phyloP scores from a whole-genome alignment of 2,329 filamentous ascomycete species.

The Exophiala mesophila region DNA sequence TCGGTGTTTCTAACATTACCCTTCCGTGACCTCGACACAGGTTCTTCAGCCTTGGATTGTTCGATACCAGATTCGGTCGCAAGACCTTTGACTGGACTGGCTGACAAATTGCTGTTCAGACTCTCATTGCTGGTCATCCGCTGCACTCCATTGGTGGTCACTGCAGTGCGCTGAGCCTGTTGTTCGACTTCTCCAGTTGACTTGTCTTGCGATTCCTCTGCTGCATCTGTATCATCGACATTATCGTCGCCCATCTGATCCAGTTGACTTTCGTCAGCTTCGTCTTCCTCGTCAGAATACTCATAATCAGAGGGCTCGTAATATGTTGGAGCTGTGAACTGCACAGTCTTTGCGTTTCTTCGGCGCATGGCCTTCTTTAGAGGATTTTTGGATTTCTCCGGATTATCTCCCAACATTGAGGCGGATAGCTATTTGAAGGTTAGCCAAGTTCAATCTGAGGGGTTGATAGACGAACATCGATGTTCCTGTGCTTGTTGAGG shows the following conservation, averaged over 20 bases:
- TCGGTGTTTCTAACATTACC: conserved; percentile 87
- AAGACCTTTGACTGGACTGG: conserved; percentile 25
- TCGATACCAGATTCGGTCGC: conserved; percentile 33
- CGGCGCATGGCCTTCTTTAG: conserved; percentile 78
- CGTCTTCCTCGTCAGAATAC: conserved; percentile 75
- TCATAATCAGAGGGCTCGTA: conserved; percentile 84
- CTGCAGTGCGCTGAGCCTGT: conserved; percentile 37
- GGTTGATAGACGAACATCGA: conserved; percentile 64
- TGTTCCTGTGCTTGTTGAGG: conserved; percentile 95
- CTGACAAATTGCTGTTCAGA: conserved; percentile 23
- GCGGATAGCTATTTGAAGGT: conserved; percentile 53
- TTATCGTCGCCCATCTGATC: conserved; percentile 14
- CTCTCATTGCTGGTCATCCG: conserved; percentile 22
- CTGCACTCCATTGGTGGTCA: conserved; percentile 26
- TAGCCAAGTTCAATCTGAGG: conserved; percentile 14
- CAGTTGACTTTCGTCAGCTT: conserved; percentile 43
- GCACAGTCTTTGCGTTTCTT: conserved; percentile 78
- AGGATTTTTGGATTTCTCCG: conserved; percentile 75
- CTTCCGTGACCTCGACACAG: conserved; percentile 65
- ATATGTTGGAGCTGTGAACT: conserved; percentile 79
- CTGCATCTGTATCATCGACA: conserved; percentile 14
- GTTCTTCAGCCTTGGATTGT: conserved; percentile 43
- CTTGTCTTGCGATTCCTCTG: conserved; percentile 10
- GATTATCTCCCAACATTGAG: conserved; percentile 66
- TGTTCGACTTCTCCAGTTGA: conserved; percentile 37